These are phyloP conservation scores for Aureobasidium uvarum DNA, from an alignment of 2,329 filamentous ascomycete genomes.

Conservation along the genomic window DNA sequence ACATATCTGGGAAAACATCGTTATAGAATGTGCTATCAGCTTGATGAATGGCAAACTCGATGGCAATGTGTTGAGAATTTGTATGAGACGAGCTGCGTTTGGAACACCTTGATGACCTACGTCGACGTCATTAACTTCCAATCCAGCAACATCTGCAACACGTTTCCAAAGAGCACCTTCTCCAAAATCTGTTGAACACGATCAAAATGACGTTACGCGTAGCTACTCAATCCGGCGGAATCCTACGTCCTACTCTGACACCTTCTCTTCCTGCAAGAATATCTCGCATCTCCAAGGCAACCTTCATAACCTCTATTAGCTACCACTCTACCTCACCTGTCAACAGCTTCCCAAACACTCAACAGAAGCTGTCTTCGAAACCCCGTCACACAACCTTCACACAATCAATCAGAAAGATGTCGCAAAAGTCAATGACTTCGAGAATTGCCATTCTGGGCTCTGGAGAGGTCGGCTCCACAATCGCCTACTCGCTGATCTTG, in stretches of 20 bases:
- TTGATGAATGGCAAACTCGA: not conserved
- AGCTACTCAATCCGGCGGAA: not conserved
- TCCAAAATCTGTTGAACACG: slow-evolving; percentile 1
- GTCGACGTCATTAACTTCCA: slow-evolving; percentile 3
- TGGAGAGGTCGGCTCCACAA: slow-evolving; percentile 53
- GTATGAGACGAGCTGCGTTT: not conserved
- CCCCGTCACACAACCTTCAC: not conserved
- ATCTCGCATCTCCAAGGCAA: slow-evolving; percentile 6
- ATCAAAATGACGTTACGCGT: slow-evolving; percentile 9
- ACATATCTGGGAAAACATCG: not conserved
- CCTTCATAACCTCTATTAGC: slow-evolving; percentile 10
- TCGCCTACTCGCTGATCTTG: slow-evolving; percentile 54
- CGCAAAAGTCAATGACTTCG: slow-evolving; percentile 24
- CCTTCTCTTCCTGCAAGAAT: not conserved
- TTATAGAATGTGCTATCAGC: not conserved
- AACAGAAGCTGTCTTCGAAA: not conserved
- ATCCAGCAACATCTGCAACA: slow-evolving; percentile 4
- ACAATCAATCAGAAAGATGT: slow-evolving; percentile 8
- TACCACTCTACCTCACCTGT: not conserved
- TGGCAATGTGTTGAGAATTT: not conserved
- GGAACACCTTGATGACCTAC: slow-evolving; percentile 8
- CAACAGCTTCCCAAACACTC: not conserved
- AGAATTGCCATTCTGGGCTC: slow-evolving; percentile 53
- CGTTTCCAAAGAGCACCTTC: not conserved
- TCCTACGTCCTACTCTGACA: not conserved